Base-by-base conservation (phyloP, 495 filamentous ascomycete species). In the Aspergillus sclerotiicarbonarius region DNA sequence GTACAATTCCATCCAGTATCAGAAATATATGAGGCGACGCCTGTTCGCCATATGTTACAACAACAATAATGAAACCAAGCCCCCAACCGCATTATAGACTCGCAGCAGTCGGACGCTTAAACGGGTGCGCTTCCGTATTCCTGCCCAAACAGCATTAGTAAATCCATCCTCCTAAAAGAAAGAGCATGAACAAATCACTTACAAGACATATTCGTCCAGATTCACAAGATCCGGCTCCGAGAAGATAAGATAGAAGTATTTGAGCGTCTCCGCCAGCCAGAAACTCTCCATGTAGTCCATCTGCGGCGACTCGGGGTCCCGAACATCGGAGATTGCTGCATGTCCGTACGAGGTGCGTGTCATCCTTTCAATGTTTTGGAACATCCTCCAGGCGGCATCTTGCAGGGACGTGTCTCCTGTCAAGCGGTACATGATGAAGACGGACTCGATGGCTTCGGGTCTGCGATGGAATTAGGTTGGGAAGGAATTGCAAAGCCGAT, bases 171-270 rank as follows among this genome's bases (percentile, higher is more conserved):
- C 16, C 31, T 35, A 25, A 16, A 9, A 19, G 20, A 13, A 46
- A 25, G 6, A 31, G 13, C 45, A 31, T 41, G 37, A 41, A 2
- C 8, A 18, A 15, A 35, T 21, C 35, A 74, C 79, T 64, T 67
- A 79, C 75, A 89, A 66, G 39, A 89, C 84, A 73, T 82, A 90
- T 16, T 87, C 81, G 67, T 90, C 87, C 67, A 96, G 71, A 70
- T 80, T 87, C 29, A 92, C 72, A 50, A 85, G 68, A 58, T 82
- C 77, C 5, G 88, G 85, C 54, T 87, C 84, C 19, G 83, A 87
- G 70, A 92, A 98, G 57, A 96, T 79, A 58, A 97, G 68, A 62
- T 94, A 98, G 59, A 96, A 95, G 68, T 98, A 97, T 67, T 97
- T 98, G 59, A 96, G 74, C 16, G 91, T 94, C 72, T 96, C 91